Evolutionary conservation across 495 filamentous ascomycete species (phyloP).

Genomic region (Trichoderma virens): DNA sequence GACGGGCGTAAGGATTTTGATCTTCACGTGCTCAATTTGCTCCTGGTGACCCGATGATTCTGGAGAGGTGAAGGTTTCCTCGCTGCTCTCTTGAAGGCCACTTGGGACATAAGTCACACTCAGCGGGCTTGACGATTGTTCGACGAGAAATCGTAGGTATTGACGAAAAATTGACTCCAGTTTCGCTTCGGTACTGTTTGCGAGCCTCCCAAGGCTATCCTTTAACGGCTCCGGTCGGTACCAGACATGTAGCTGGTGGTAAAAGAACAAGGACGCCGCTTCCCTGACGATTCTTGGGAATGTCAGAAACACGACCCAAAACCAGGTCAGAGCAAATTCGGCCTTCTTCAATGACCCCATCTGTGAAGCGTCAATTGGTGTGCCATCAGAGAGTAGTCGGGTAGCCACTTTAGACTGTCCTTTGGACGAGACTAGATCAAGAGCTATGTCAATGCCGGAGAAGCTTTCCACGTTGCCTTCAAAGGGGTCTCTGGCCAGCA

Average conservation of each 20-base stretch:
- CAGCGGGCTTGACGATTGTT: slow-evolving; percentile 28
- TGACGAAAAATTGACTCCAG: slow-evolving; percentile 45
- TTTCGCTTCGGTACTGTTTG: slow-evolving; percentile 34
- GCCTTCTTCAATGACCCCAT: slow-evolving; percentile 33
- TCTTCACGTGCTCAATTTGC: slow-evolving; percentile 27
- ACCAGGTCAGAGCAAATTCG: slow-evolving; percentile 47
- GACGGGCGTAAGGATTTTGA: slow-evolving; percentile 48
- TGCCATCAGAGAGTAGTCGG: slow-evolving; percentile 38
- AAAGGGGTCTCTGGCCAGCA: slow-evolving; percentile 50
- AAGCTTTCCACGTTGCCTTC: slow-evolving; percentile 24
- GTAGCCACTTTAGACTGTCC: slow-evolving; percentile 48
- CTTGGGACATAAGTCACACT: slow-evolving; percentile 43
- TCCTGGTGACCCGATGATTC: slow-evolving; percentile 11
- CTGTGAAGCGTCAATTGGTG: slow-evolving; percentile 39
- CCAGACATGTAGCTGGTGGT: slow-evolving; percentile 47
- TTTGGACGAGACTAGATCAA: slow-evolving; percentile 50
- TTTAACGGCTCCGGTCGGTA: slow-evolving; percentile 48
- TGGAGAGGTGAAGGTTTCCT: slow-evolving; percentile 30
- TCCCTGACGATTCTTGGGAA: slow-evolving; percentile 54
- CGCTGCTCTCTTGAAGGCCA: slow-evolving; percentile 28
- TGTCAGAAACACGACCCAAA: slow-evolving; percentile 56
- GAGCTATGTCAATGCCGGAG: slow-evolving; percentile 42
- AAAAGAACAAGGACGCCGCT: slow-evolving; percentile 46
- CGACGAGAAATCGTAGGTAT: slow-evolving; percentile 42
- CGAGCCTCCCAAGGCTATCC: slow-evolving; percentile 40